A percentile compares a stretch with the other conserved stretches of the same genome.
These are phyloP conservation scores for Chlamydomonas sp. DNA, from an alignment of 139 green algal species.

Conservation along the genomic window DNA sequence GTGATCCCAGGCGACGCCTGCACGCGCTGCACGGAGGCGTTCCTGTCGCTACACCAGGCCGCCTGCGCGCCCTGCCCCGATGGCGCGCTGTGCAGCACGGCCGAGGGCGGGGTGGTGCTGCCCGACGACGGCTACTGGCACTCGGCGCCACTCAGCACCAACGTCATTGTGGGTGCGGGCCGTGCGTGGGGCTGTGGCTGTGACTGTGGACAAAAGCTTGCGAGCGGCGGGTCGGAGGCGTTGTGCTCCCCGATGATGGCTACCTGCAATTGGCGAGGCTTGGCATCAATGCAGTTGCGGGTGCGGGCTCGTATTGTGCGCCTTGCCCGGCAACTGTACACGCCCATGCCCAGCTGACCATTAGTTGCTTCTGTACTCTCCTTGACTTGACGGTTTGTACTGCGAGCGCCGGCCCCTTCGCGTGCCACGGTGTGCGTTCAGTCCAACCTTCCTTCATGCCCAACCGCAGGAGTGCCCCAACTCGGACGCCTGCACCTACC, in stretches of 20 bases:
- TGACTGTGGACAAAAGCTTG: too few relatives aligned
- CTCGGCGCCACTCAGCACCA: neutral
- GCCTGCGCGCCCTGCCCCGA: conserved; percentile 3
- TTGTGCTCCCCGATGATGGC: too few relatives aligned
- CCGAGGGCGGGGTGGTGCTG: neutral
- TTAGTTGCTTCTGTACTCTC: too few relatives aligned
- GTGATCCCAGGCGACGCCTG: conserved; percentile 1
- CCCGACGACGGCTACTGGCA: conserved; percentile 22
- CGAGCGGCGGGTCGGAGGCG: too few relatives aligned
- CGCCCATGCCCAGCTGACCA: too few relatives aligned
- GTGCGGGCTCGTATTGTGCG: too few relatives aligned
- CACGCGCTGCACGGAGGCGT: neutral
- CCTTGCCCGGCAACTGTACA: too few relatives aligned
- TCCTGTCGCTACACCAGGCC: neutral
- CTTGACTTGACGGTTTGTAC: too few relatives aligned
- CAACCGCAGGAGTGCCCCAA: neutral
- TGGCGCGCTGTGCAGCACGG: neutral
- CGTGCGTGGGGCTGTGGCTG: neutral
- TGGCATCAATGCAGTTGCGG: too few relatives aligned
- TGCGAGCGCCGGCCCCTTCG: too few relatives aligned
- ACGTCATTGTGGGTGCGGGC: conserved; percentile 1
- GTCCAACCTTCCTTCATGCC: neutral
- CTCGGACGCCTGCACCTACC: neutral
- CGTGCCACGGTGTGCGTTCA: too few relatives aligned
- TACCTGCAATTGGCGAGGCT: too few relatives aligned